Conservation (phyloP, 345 rosid species). For the Gossypium rotundifolium region DNA sequence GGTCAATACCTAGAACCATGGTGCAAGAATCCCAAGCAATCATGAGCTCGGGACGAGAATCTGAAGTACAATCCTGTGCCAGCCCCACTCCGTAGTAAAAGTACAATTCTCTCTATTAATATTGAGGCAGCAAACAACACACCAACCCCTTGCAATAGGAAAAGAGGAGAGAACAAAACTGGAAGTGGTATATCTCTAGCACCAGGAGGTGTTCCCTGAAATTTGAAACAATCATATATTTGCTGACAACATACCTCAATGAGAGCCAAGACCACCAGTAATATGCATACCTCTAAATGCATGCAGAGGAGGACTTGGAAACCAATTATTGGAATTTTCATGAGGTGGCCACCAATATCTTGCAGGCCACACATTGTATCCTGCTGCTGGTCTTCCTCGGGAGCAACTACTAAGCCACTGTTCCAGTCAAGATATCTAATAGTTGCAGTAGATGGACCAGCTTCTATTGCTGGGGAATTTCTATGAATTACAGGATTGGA, state of each 20-base stretch:
- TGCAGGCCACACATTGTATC: constrained; percentile 69
- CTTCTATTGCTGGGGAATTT: constrained; percentile 42
- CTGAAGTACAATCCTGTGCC: constrained; percentile 68
- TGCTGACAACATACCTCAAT: constrained; percentile 21
- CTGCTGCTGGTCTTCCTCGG: constrained; percentile 54
- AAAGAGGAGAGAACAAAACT: constrained; percentile 75
- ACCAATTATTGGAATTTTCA: constrained; percentile 80
- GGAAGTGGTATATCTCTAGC: constrained; percentile 79
- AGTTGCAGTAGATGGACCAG: constrained; percentile 52
- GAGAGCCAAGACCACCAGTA: constrained; percentile 5
- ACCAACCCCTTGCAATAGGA: constrained; percentile 82
- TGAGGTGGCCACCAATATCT: constrained; percentile 91
- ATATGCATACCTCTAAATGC: constrained; percentile 68
- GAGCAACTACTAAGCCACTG: constrained; percentile 65
- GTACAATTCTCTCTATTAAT: constrained; percentile 68
- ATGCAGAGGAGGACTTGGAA: constrained; percentile 90
- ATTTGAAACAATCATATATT: constrained; percentile 22
- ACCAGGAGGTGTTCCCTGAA: constrained; percentile 85
- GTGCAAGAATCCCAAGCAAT: constrained; percentile 82
- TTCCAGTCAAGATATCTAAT: constrained; percentile 88
- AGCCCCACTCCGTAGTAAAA: constrained; percentile 64
- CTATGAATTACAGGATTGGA: constrained; percentile 87
- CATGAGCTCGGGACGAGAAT: constrained; percentile 62
- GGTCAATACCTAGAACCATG: constrained; percentile 87
- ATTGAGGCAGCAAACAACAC: constrained; percentile 72